A percentile compares a stretch with the other conserved stretches of the same genome.
These are phyloP conservation scores for Xanthoconium stramineum DNA, from an alignment of 768 basidiomycete species.

Conservation along the genomic window DNA sequence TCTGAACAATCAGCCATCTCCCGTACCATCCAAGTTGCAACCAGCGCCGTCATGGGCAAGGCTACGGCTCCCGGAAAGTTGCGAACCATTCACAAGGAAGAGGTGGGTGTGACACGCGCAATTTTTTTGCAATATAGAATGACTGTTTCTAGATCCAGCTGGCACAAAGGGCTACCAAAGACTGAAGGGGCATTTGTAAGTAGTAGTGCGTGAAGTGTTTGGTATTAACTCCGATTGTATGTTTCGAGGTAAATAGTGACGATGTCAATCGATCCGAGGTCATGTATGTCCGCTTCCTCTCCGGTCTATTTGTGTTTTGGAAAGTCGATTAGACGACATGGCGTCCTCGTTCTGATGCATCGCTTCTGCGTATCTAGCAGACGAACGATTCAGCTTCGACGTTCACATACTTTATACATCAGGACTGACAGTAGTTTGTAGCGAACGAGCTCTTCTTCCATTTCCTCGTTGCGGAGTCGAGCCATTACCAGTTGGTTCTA, in stretches of 20 bases:
- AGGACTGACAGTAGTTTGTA: constrained; percentile 77
- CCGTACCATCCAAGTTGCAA: constrained; percentile 57
- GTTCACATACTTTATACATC: neutral
- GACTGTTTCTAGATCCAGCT: constrained; percentile 15
- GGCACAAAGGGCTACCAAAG: constrained; percentile 11
- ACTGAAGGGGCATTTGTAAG: neutral
- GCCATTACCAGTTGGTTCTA: constrained; percentile 91
- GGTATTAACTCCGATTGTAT: constrained; percentile 15
- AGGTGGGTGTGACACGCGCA: constrained; percentile 45
- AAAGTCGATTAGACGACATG: constrained; percentile 61
- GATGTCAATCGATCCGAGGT: neutral
- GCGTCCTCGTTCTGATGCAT: constrained; percentile 77
- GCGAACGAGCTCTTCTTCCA: constrained; percentile 90
- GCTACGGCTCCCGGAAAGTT: constrained; percentile 72
- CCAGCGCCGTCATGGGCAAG: constrained; percentile 59
- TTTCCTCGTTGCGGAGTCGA: constrained; percentile 85
- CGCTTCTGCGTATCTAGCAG: constrained; percentile 60
- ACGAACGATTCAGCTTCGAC: neutral
- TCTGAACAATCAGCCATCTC: constrained; percentile 57
- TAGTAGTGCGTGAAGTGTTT: neutral
- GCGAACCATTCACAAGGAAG: constrained; percentile 65
- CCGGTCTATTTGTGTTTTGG: constrained; percentile 25
- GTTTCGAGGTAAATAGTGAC: constrained; percentile 1
- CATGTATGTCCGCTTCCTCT: constrained; percentile 20
- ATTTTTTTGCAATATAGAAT: neutral